Evolutionary conservation across 208 protist species (phyloP).

Genomic region (Acanthamoeba sp.): DNA sequence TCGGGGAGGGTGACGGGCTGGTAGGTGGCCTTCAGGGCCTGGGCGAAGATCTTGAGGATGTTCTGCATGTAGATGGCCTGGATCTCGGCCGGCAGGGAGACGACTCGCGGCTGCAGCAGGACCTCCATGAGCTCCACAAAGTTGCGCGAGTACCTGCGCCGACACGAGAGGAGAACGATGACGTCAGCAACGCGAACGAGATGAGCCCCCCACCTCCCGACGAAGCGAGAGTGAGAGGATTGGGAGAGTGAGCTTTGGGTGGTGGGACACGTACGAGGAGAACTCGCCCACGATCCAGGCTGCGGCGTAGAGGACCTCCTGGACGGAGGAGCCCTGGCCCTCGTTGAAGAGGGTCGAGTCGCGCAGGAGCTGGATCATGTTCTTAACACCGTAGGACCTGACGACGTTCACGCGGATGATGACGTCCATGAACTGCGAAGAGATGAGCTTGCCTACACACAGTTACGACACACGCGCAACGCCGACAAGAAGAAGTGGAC

Average conservation of each 20-base stretch:
- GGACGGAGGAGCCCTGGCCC: conserved; percentile 72
- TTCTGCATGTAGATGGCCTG: conserved; percentile 72
- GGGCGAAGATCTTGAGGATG: conserved; percentile 55
- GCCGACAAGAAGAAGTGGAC: background rate
- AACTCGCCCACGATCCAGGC: conserved; percentile 97
- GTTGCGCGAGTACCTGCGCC: conserved; percentile 38
- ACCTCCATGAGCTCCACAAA: conserved; percentile 74
- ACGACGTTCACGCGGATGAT: conserved; percentile 95
- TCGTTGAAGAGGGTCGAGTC: conserved; percentile 75
- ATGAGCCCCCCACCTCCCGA: too few species aligned
- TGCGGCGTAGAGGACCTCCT: conserved; percentile 92
- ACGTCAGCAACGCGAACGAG: conserved; percentile 5
- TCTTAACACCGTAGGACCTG: conserved; percentile 89
- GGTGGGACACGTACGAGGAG: conserved; percentile 75
- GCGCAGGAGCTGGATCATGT: conserved; percentile 80
- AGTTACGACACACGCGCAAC: background rate
- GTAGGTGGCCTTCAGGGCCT: conserved; percentile 29
- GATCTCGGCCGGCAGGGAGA: conserved; percentile 72
- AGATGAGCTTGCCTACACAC: conserved; percentile 93
- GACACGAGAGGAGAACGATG: background rate
- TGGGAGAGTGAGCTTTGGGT: background rate
- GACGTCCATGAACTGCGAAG: conserved; percentile 95
- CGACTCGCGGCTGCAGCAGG: conserved; percentile 83
- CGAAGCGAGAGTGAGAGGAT: background rate
- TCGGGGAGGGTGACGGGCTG: background rate